Conservation (phyloP, 2,329 filamentous ascomycete genomes). For the Penicillium sp. region DNA sequence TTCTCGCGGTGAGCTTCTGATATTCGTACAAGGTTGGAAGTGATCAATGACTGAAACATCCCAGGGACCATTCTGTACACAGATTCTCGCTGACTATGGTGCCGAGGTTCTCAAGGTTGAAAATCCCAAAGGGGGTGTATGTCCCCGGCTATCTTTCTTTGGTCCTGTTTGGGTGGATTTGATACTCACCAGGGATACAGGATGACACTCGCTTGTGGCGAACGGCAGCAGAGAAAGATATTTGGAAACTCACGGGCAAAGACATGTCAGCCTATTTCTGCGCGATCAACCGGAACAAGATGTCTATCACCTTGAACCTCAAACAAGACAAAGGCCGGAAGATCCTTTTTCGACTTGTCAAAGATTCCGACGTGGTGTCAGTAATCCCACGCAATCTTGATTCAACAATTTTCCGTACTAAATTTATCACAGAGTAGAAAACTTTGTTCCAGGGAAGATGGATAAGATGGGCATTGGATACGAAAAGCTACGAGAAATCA, state of each 20-base stretch:
- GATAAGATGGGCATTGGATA: slow-evolving; percentile 46
- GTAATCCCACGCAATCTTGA: slow-evolving; percentile 1
- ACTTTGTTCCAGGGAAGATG: slow-evolving; percentile 47
- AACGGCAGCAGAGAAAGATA: slow-evolving; percentile 27
- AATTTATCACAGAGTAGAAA: slow-evolving; percentile 37
- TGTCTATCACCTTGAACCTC: slow-evolving; percentile 39
- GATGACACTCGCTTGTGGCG: slow-evolving; percentile 37
- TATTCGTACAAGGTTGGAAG: too few relatives aligned
- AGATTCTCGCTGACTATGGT: too few relatives aligned
- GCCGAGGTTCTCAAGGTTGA: too few relatives aligned
- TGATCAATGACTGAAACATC: too few relatives aligned
- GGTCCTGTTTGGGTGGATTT: too few relatives aligned
- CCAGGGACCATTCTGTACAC: too few relatives aligned
- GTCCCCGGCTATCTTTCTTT: too few relatives aligned
- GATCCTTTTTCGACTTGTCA: slow-evolving; percentile 39
- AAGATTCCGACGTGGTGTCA: slow-evolving; percentile 42
- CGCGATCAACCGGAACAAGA: slow-evolving; percentile 49
- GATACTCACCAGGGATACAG: slow-evolving; percentile 9
- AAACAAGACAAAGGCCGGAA: slow-evolving; percentile 31
- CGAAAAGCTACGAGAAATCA: slow-evolving; percentile 36
- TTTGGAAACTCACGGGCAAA: slow-evolving; percentile 26
- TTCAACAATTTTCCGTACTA: neutral
- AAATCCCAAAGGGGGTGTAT: too few relatives aligned
- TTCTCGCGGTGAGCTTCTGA: too few relatives aligned
- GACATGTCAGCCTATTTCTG: slow-evolving; percentile 48